These are phyloP conservation scores for Physcomitrium patens DNA, from an alignment of 225 moss, liverwort and hornwort species.

Conservation along the genomic window DNA sequence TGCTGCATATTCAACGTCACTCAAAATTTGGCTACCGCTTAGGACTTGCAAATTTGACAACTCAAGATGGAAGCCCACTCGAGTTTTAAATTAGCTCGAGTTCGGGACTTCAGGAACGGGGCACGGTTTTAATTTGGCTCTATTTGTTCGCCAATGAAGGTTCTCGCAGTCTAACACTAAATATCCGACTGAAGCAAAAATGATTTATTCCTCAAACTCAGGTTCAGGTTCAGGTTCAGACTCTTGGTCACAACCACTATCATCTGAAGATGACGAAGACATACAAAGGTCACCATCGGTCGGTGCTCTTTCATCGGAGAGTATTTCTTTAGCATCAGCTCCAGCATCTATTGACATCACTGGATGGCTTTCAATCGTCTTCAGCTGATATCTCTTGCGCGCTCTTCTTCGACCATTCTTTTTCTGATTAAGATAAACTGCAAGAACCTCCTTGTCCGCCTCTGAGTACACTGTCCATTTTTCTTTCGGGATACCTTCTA, in stretches of 20 bases:
- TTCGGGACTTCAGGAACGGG: constrained; percentile 18
- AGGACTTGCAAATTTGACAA: constrained; percentile 20
- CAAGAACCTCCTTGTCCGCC: constrained; percentile 48
- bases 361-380: constrained; percentile 47
- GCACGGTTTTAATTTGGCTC: constrained; percentile 10
- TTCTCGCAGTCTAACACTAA: neutral
- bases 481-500: constrained; percentile 47
- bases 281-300: constrained; percentile 25
- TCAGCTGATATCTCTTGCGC: constrained; percentile 48
- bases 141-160: constrained; percentile 7
- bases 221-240: constrained; percentile 45
- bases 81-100: constrained; percentile 9
- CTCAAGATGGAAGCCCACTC: constrained; percentile 13
- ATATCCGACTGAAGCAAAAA: neutral
- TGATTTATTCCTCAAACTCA: constrained; percentile 36
- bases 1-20: neutral
- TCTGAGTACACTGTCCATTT: constrained; percentile 65
- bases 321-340: constrained; percentile 33
- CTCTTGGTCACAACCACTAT: constrained; percentile 51
- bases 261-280: constrained; percentile 45
- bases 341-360: constrained; percentile 37
- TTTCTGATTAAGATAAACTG: constrained; percentile 48
- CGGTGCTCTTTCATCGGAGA: constrained; percentile 27
- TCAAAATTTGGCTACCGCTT: constrained; percentile 7
- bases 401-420: constrained; percentile 52